Conservation (phyloP, 2,329 filamentous ascomycete genomes). For the Aspergillus neoniger region DNA sequence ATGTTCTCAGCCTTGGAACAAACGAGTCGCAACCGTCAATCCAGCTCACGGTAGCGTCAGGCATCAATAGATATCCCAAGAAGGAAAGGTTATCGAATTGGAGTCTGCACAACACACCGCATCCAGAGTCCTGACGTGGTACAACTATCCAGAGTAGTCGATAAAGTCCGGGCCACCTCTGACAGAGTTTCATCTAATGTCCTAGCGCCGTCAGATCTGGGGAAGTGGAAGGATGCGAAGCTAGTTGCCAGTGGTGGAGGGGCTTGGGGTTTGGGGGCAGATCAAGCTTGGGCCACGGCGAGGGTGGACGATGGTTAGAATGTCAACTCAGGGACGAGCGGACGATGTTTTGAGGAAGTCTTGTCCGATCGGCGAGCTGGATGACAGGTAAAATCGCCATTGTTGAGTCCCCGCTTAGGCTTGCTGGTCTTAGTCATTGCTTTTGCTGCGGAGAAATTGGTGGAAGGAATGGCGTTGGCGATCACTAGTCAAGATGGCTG, state of each 20-base stretch:
- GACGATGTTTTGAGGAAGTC: not conserved
- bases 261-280: not conserved
- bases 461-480: not conserved
- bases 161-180: not conserved
- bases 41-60: not conserved
- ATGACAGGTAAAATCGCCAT: not conserved
- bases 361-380: not conserved
- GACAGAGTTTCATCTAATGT: not conserved
- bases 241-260: too few relatives aligned
- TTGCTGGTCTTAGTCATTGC: not conserved
- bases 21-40: not conserved
- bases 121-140: not conserved
- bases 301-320: not conserved
- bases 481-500: not conserved
- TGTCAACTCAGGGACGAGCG: not conserved
- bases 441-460: constrained; percentile 1
- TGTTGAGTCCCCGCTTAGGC: not conserved
- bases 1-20: not conserved
- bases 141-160: not conserved
- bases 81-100: not conserved
- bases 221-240: not conserved
- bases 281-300: not conserved
- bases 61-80: not conserved
- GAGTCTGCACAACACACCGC: not conserved
- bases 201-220: not conserved